phyloP scores from a whole-genome alignment of 768 basidiomycete species.

The Suillus subalutaceus region DNA sequence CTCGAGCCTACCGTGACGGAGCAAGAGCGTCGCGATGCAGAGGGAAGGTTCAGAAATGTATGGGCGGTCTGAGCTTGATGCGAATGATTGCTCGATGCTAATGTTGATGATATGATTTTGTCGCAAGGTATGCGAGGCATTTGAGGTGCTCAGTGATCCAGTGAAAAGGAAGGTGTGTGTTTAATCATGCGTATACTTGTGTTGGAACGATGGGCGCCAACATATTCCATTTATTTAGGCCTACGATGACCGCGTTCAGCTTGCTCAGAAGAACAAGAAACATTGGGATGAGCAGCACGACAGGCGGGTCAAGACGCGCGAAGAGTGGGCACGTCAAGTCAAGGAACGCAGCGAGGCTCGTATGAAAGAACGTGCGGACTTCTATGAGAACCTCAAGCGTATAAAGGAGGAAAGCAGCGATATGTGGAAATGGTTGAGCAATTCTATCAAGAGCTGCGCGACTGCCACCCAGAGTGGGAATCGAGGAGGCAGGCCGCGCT shows the following conservation, averaged over 20 bases:
- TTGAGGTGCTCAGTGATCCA: constrained; percentile 58
- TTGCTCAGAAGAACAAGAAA: constrained; percentile 26
- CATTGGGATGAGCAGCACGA: constrained; percentile 41
- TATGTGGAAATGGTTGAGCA: constrained; percentile 50
- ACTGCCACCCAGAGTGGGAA: constrained; percentile 65
- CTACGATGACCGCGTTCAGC: constrained; percentile 48
- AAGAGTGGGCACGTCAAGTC: constrained; percentile 55
- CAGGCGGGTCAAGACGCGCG: constrained; percentile 49
- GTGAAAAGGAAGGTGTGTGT: constrained; percentile 56
- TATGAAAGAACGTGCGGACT: constrained; percentile 44
- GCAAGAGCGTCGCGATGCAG: constrained; percentile 54
- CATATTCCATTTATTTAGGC: constrained; percentile 32
- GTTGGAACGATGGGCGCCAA: background rate
- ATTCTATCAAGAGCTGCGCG: constrained; percentile 57
- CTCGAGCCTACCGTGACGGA: constrained; percentile 56
- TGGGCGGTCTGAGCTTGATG: constrained; percentile 29
- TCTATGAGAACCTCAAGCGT: constrained; percentile 40
- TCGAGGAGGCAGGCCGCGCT: constrained; percentile 53
- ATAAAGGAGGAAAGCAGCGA: constrained; percentile 45
- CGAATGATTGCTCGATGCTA: constrained; percentile 7
- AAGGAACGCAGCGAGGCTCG: constrained; percentile 53
- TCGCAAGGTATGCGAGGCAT: constrained; percentile 62
- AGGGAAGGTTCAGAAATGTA: constrained; percentile 65
- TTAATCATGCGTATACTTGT: background rate
- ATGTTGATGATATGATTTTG: constrained; percentile 21